These are phyloP conservation scores for Sparassis latifolia DNA, from an alignment of 1,284 basidiomycete genomes.

Conservation along the genomic window DNA sequence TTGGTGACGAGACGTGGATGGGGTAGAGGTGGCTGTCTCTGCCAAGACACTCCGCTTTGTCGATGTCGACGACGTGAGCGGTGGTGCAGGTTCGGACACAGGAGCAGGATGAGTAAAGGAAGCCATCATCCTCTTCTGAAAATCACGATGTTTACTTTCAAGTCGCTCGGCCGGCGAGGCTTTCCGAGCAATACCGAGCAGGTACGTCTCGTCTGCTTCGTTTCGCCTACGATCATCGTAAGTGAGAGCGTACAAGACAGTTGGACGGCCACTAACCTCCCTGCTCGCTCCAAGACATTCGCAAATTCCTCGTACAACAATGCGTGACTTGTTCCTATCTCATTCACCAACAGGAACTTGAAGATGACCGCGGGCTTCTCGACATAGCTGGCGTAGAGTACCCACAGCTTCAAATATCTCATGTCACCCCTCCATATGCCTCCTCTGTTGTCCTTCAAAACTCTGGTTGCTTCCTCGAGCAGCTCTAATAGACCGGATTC, in stretches of 20 bases:
- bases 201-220: conserved; percentile 84
- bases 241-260: not conserved
- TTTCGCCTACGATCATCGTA: conserved; percentile 47
- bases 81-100: conserved; percentile 13
- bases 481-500: conserved; percentile 76
- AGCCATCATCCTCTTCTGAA: conserved; percentile 79
- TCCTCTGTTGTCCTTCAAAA: conserved; percentile 59
- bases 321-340: conserved; percentile 80
- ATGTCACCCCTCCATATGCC: conserved; percentile 67
- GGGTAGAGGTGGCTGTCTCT: conserved; percentile 20
- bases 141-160: conserved; percentile 79
- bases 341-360: conserved; percentile 81
- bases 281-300: conserved; percentile 68
- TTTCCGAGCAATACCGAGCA: conserved; percentile 80
- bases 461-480: conserved; percentile 76
- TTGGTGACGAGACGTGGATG: conserved; percentile 15
- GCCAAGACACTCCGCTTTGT: conserved; percentile 30
- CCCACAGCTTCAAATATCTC: conserved; percentile 90
- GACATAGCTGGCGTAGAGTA: conserved; percentile 81
- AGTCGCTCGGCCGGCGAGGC: conserved; percentile 82
- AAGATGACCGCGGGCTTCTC: conserved; percentile 73
- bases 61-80: conserved; percentile 13
- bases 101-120: conserved; percentile 23
- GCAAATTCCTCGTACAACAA: conserved; percentile 92
- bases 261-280: conserved; percentile 43